Evolutionary conservation across 2,329 filamentous ascomycete species (phyloP), one percentile per base, ranked within the genome.

Genomic region (Tolypocladium nubicola): DNA sequence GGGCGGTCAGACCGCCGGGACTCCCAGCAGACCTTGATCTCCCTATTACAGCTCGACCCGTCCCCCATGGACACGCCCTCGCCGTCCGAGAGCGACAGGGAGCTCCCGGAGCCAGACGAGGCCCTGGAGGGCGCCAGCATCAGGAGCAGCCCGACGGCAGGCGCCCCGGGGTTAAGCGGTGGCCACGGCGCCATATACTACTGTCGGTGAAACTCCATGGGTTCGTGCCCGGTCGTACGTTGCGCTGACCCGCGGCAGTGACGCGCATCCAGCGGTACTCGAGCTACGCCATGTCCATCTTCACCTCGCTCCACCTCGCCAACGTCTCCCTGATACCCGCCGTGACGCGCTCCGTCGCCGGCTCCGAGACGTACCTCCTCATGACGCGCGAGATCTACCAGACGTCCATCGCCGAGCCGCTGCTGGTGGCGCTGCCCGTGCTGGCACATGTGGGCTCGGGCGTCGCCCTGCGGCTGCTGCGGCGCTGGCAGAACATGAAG

Each of bases 361-460:
- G 84, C 55, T 88, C 88, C 59, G 92, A 97, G 69, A 85, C 85
- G 54, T 96, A 91, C 72, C 85, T 97, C 53, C 86, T 97, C 62
- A 89, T 96, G 71, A 92, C 91, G 35, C 85, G 93, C 60, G 92
- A 95, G 53, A 85, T 94, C 71, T 97, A 97, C 76, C 93, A 97
- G 72, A 92, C 90, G 1, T 80, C 87, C 2, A 76, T 89, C 19
- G 79, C 88, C 55, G 92, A 97, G 68, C 89, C 90, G 4, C 75
- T 95, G 23, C 79, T 97, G 60, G 83, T 97, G 59, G 84, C 80
- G 49, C 71, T 90, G 2, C 91, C 93, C 2, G 76, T 96, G 26
- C 70, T 85, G 58, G 81, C 86, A 2, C 93, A 97, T 70, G 77
- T 97, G 49, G 78, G 81, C 16, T 88, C 90, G 0, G 92, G 93